phyloP scores from a whole-genome alignment of 306 rosid species.

The Glycine tomentella region DNA sequence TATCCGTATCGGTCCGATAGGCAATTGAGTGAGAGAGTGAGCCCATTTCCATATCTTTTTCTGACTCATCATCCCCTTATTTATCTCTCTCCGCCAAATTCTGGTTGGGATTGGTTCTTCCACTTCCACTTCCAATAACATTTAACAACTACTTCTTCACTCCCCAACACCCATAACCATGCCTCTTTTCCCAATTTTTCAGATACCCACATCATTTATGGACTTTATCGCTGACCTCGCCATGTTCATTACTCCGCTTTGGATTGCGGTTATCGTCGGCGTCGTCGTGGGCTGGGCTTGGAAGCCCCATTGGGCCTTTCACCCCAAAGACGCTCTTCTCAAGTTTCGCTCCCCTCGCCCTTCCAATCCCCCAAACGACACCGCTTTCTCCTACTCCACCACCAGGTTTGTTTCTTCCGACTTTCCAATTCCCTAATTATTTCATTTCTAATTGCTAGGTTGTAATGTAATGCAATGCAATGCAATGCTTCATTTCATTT shows the following conservation, averaged over 20 bases:
- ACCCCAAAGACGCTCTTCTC: slow-evolving; percentile 41
- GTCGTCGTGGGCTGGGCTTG: slow-evolving; percentile 93
- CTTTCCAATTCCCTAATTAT: no score
- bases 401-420: slow-evolving; percentile 50
- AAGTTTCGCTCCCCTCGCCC: slow-evolving; percentile 48
- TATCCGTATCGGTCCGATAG: slow-evolving; percentile 54
- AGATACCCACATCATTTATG: slow-evolving; percentile 40
- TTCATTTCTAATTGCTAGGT: no score
- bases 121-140: neutral
- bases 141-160: no score
- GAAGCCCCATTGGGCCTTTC: slow-evolving; percentile 90
- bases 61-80: slow-evolving; percentile 45
- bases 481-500: no score
- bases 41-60: slow-evolving; percentile 44
- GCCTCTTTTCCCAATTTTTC: slow-evolving; percentile 36
- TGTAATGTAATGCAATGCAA: no score
- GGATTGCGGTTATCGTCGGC: slow-evolving; percentile 82
- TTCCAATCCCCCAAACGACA: slow-evolving; percentile 6
- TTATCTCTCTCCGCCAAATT: slow-evolving; percentile 17
- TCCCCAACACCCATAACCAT: no score
- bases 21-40: neutral
- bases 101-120: slow-evolving; percentile 43
- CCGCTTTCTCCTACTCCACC: slow-evolving; percentile 30
- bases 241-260: slow-evolving; percentile 67
- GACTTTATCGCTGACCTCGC: slow-evolving; percentile 55